A percentile compares a stretch with the other conserved stretches of the same genome.
Conservation (phyloP, 2,329 filamentous ascomycete genomes). For the Gyromitra esculenta region DNA sequence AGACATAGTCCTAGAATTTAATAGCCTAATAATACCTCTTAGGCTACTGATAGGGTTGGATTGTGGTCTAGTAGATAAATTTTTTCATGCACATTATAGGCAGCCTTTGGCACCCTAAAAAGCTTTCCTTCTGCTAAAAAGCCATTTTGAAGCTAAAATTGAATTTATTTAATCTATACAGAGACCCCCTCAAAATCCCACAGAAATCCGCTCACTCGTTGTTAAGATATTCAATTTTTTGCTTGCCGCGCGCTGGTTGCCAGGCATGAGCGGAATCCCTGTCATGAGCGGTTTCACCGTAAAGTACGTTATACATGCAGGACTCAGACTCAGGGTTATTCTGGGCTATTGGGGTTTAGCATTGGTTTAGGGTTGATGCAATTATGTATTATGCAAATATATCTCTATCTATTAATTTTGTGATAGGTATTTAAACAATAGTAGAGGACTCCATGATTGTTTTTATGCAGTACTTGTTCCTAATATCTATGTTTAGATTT, state of each 20-base stretch:
- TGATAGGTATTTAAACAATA: not conserved
- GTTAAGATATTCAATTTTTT: not conserved
- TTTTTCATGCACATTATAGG: not conserved
- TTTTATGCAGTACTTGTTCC: not conserved
- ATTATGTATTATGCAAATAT: no score
- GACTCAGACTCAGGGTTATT: no score
- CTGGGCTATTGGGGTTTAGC: no score
- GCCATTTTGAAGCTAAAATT: not conserved
- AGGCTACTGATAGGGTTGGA: not conserved
- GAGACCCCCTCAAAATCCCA: not conserved
- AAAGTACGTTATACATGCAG: no score
- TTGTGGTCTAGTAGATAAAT: not conserved
- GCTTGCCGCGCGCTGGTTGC: slow-evolving; percentile 1
- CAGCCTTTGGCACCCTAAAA: not conserved
- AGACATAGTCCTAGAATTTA: no score
- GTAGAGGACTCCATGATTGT: not conserved
- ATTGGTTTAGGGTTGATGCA: no score
- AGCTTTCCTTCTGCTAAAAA: not conserved
- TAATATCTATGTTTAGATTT: slow-evolving; percentile 9
- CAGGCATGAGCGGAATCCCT: not conserved
- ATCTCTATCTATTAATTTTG: not conserved
- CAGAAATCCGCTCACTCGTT: not conserved
- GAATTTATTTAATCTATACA: not conserved
- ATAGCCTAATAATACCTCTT: no score
- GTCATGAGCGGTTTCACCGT: no score